Percentiles rank a stretch among this genome's conserved stretches.
phyloP scores from a whole-genome alignment of 305 asterid genomes.

The Fraxinus floribunda region DNA sequence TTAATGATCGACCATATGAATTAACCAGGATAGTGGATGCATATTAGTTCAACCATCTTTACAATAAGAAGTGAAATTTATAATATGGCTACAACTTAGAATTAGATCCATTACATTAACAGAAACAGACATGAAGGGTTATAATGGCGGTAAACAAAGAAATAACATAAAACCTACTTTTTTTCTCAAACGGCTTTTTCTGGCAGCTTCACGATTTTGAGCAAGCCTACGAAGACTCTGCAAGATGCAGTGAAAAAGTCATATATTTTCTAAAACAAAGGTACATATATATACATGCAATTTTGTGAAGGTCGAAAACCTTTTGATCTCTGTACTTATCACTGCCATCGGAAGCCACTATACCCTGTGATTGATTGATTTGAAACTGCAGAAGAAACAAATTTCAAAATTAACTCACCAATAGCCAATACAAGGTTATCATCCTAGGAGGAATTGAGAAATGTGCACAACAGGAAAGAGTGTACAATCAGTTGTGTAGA shows the following conservation, averaged over 20 bases:
- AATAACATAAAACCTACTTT: conserved; percentile 41
- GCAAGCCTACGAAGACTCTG: conserved; percentile 99
- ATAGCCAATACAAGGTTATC: conserved; percentile 4
- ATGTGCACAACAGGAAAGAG: background rate
- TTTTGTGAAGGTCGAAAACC: conserved; percentile 40
- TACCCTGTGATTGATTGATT: conserved; percentile 47
- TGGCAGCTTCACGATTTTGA: conserved; percentile 99
- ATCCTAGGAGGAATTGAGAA: background rate
- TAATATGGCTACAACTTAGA: background rate
- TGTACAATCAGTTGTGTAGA: background rate
- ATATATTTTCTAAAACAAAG: conserved; percentile 1
- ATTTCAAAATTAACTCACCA: conserved; percentile 20
- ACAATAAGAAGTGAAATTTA: background rate
- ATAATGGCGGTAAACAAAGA: conserved; percentile 4
- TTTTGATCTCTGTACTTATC: conserved; percentile 93
- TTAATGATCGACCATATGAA: background rate
- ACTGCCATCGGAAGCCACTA: conserved; percentile 84
- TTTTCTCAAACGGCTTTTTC: conserved; percentile 95
- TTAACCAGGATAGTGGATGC: background rate
- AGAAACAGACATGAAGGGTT: conserved; percentile 6
- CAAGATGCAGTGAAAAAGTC: conserved; percentile 24
- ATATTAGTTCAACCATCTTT: background rate
- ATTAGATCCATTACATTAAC: background rate
- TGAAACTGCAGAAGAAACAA: conserved; percentile 53
- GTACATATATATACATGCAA: background rate